phyloP scores from a whole-genome alignment of 805 yeast genomes.

The Metschnikowia vanudenii region DNA sequence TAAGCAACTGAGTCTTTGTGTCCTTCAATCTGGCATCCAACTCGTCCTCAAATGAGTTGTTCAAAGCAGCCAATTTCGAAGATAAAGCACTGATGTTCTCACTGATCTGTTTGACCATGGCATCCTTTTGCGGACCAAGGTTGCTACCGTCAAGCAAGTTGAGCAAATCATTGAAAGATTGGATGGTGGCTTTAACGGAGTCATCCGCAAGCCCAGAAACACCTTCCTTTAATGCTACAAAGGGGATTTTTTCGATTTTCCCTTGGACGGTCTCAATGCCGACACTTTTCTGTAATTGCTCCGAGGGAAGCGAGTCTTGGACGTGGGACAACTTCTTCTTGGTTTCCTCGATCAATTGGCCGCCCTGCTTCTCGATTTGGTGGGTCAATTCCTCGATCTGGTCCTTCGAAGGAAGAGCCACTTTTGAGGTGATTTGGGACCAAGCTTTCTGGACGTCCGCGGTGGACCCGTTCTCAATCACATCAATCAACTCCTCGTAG shows the following conservation, averaged over 20 bases:
- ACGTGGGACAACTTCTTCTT: constrained; percentile 28
- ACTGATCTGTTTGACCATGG: constrained; percentile 32
- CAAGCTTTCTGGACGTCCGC: constrained; percentile 30
- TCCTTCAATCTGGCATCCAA: constrained; percentile 34
- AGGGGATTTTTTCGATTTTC: constrained; percentile 33
- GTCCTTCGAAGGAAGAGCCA: constrained; percentile 33
- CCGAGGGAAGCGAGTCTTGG: constrained; percentile 31
- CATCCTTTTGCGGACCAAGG: constrained; percentile 25
- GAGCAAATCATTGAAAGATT: constrained; percentile 40
- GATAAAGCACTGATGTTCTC: constrained; percentile 34
- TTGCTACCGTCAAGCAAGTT: constrained; percentile 32
- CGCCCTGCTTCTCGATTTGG: constrained; percentile 34
- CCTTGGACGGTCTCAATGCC: constrained; percentile 35
- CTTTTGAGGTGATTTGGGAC: constrained; percentile 18
- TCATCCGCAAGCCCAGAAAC: constrained; percentile 29
- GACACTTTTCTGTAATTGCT: constrained; percentile 43
- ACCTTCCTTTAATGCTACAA: constrained; percentile 26
- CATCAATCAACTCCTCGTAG: constrained; percentile 39
- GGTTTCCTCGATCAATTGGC: constrained; percentile 36
- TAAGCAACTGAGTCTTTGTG: constrained; percentile 39
- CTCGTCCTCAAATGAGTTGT: constrained; percentile 37
- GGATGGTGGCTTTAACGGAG: constrained; percentile 34
- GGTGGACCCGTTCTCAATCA: constrained; percentile 35
- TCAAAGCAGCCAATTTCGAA: constrained; percentile 31
- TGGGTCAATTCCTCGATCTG: constrained; percentile 32